Evolutionary conservation across 306 rosid genomes (phyloP).

Genomic region (Arachis stenosperma): DNA sequence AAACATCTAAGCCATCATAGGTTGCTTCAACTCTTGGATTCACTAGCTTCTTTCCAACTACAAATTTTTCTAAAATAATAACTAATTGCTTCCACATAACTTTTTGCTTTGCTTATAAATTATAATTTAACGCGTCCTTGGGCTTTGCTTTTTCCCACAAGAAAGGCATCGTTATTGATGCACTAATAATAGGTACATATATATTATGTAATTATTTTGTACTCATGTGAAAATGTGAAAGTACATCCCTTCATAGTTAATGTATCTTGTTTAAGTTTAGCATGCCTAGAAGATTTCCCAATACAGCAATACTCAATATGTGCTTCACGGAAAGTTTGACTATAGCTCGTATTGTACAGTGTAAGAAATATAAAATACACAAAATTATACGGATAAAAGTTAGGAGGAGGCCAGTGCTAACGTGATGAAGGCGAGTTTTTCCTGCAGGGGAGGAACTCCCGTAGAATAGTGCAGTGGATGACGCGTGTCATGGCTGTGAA

Average conservation of each 20-base stretch:
- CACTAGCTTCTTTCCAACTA: neutral
- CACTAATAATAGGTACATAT: neutral
- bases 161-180: neutral
- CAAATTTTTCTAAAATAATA: conserved; percentile 5
- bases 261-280: neutral
- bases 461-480: too few relatives aligned
- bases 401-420: too few relatives aligned
- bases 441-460: too few relatives aligned
- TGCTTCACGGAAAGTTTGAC: neutral
- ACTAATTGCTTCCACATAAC: neutral
- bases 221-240: neutral
- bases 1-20: neutral
- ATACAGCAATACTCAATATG: neutral
- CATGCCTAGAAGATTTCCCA: neutral
- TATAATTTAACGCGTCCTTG: neutral
- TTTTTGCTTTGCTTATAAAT: conserved; percentile 11
- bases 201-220: neutral
- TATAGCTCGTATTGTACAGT: too few relatives aligned
- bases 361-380: too few relatives aligned
- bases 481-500: too few relatives aligned
- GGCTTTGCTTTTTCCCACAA: neutral
- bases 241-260: neutral
- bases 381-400: too few relatives aligned
- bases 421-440: too few relatives aligned
- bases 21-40: neutral